These are phyloP conservation scores for Nepenthes gracilis DNA, from an alignment of 148 eudicot genomes.

Conservation along the genomic window DNA sequence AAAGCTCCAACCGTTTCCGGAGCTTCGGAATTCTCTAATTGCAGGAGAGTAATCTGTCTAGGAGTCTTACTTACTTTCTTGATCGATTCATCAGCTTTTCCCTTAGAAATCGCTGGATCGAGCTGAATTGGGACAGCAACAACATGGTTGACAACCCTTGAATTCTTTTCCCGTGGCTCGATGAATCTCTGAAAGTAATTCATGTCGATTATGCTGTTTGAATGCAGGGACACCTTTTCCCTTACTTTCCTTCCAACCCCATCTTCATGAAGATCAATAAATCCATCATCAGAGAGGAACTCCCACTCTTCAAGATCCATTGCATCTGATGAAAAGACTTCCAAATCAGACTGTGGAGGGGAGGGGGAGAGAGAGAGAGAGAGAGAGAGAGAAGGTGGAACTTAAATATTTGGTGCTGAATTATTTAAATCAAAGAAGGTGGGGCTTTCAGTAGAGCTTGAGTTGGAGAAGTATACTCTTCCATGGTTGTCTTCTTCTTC, in stretches of 20 bases:
- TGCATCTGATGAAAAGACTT: not conserved
- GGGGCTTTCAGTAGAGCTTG: not conserved
- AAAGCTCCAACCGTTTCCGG: not conserved
- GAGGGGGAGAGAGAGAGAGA: not conserved
- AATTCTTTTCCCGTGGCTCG: constrained; percentile 8
- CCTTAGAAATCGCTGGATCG: constrained; percentile 3
- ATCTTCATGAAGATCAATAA: constrained; percentile 48
- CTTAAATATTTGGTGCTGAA: no score
- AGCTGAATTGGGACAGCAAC: constrained; percentile 35
- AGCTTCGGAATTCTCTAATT: constrained; percentile 1
- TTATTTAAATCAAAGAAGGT: not conserved
- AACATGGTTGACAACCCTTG: constrained; percentile 10
- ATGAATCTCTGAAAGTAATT: constrained; percentile 33
- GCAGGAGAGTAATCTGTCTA: not conserved
- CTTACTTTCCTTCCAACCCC: constrained; percentile 18
- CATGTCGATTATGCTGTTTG: constrained; percentile 27
- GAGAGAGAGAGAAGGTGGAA: not conserved
- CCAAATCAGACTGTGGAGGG: not conserved
- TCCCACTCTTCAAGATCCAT: constrained; percentile 97
- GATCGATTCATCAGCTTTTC: constrained; percentile 2
- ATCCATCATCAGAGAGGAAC: constrained; percentile 45
- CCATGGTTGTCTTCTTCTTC: no score
- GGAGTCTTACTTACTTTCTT: not conserved
- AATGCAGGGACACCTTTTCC: constrained; percentile 6
- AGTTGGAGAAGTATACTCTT: no score